These are phyloP conservation scores for Aspergillus aculeatinus DNA, from an alignment of 2,329 filamentous ascomycete genomes.

Conservation along the genomic window DNA sequence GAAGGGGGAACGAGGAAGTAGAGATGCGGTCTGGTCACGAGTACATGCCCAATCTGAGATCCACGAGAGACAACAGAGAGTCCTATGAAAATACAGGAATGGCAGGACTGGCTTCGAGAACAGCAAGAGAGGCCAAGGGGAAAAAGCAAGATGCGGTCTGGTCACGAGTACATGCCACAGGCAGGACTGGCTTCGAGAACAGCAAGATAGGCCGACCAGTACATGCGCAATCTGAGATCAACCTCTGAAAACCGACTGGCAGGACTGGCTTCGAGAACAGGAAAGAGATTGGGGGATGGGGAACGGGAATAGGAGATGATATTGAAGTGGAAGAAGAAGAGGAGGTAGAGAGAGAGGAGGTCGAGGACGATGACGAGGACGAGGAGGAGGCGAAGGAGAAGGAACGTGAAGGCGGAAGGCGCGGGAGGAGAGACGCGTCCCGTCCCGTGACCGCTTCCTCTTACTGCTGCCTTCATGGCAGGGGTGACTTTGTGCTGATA, in stretches of 20 bases:
- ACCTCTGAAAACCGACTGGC: background rate
- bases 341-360: background rate
- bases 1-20: constrained; percentile 17
- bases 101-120: constrained; percentile 21
- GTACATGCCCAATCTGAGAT: constrained; percentile 19
- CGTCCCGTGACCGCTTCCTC: no score
- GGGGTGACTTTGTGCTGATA: no score
- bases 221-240: no score
- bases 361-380: background rate
- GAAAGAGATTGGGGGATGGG: background rate
- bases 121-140: constrained; percentile 9
- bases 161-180: background rate
- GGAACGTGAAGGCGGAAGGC: no score
- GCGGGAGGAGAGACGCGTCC: no score
- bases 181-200: constrained; percentile 19
- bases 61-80: constrained; percentile 22
- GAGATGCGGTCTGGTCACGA: constrained; percentile 20
- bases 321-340: background rate
- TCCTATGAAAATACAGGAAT: constrained; percentile 26
- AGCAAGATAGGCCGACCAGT: background rate
- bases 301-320: background rate
- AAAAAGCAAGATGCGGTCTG: no score
- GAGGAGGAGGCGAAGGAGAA: no score
- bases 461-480: no score
- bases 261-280: constrained; percentile 17